Percentiles rank a stretch among this genome's conserved stretches.
These are phyloP conservation scores for Ormosia emarginata DNA, from an alignment of 306 rosid genomes.

Conservation along the genomic window DNA sequence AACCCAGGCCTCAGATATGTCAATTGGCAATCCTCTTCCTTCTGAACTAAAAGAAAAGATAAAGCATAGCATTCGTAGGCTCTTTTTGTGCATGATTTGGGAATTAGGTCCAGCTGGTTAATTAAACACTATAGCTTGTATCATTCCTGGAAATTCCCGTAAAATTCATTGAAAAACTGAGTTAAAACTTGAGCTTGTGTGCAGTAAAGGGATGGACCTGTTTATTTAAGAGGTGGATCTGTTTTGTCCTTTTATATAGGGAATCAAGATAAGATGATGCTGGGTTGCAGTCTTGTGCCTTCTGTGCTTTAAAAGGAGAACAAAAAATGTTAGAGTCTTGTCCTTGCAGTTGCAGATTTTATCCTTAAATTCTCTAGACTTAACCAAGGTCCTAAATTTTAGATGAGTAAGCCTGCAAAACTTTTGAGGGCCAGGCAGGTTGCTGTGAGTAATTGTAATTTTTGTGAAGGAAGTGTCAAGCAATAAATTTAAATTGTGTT, in stretches of 20 bases:
- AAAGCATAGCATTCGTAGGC: too few relatives aligned
- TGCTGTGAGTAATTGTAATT: background rate
- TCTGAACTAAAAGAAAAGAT: background rate
- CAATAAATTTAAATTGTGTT: background rate
- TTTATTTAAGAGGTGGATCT: background rate
- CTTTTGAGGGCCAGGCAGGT: background rate
- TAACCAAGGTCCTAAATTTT: background rate
- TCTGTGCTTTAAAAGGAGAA: background rate
- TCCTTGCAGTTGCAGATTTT: background rate
- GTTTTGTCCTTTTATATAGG: background rate
- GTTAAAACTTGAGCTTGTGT: background rate
- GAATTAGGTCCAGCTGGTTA: background rate
- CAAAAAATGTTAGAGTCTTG: background rate
- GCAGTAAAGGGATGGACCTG: background rate
- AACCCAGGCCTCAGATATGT: background rate
- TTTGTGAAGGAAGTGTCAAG: constrained; percentile 13
- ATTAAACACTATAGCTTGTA: background rate
- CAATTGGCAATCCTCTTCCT: background rate
- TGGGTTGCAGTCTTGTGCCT: background rate
- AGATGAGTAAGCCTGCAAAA: background rate
- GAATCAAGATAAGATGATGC: background rate
- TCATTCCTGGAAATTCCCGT: background rate
- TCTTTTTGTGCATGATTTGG: background rate
- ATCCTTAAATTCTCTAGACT: background rate
- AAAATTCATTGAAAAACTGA: background rate